Base-by-base conservation (phyloP, 495 filamentous ascomycete genomes). In the Penicillium soppii region DNA sequence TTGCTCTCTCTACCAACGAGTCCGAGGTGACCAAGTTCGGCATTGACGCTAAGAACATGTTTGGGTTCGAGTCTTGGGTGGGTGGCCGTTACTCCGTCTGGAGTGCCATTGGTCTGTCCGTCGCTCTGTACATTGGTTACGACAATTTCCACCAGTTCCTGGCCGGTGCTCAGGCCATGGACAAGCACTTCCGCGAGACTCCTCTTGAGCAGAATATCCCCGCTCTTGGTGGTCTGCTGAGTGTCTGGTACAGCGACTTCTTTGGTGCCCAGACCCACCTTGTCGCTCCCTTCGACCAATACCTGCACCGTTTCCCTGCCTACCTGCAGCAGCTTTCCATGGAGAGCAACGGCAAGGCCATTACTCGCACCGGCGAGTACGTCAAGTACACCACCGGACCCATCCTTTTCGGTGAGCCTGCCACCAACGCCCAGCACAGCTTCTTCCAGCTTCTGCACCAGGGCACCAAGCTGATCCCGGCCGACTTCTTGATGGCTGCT, bases 401-500 rank as follows among this genome's bases (percentile, higher is more conserved):
- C 17, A 89, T 98, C 71, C 75, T 98, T 46, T 98, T 98, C 69
- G 94, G 94, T 62, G 94, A 97, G 78, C 94, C 94, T 45, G 94
- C 91, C 68, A 98, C 94, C 70, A 98, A 98, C 68, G 94, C 94
- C 51, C 94, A 98, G 80, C 94, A 98, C 82, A 97, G 94, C 49
- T 98, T 98, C 85, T 98, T 92, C 85, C 94, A 98, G 80, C 85
- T 98, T 43, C 82, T 98, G 32, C 94, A 98, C 78, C 94, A 98
- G 75, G 94, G 94, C 58, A 97, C 95, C 58, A 97, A 97, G 82
- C 85, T 98, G 55, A 97, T 98, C 65, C 94, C 94, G 9, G 86
- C 91, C 53, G 94, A 98, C 75, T 98, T 98, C 81, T 89, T 98
- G 77, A 78, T 98, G 62, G 92, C 94, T 26, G 90, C 86, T 43